Base-by-base conservation (phyloP, 768 basidiomycete species). In the Pilatotrama ljubarskyi region DNA sequence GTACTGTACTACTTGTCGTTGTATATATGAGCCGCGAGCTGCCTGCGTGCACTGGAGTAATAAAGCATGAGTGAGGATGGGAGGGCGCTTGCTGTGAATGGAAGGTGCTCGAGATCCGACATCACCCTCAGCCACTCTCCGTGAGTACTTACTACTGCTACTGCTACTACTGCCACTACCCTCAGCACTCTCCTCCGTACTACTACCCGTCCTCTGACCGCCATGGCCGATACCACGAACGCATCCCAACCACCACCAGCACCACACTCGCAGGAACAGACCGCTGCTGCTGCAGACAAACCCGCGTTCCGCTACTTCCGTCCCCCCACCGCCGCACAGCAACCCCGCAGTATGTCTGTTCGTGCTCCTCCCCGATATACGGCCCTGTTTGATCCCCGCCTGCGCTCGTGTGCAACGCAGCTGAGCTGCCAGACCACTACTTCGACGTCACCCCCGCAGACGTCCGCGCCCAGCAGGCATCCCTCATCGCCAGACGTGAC, bases 371-470 rank as follows among this genome's bases (percentile, higher is more conserved):
- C 48, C 14, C n/a, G n/a, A n/a, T n/a, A n/a, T n/a, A n/a, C n/a
- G n/a, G n/a, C n/a, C n/a, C n/a, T n/a, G n/a, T n/a, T n/a, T n/a
- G n/a, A n/a, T 29, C 40, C 5, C 15, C 13, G 2, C 24, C 50
- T 37, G 20, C 1, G 15, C 26, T 51, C 50, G 37, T 22, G 6
- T 1, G 24, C 18, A 37, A 7, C 18, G 63, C 71, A 82, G 79
- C 74, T 52, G 77, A 81, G 17, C 72, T 91, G 13, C 84, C 91
- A 2, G 91, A 93, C 64, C 82, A 84, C 2, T 91, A 87, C 70
- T 92, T 92, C 68, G 81, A 78, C 6, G 89, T 88, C 2, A 91
- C 87, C 11, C 65, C 83, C 15, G 79, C 86, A 6, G 92, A 94
- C 68, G 74, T 94, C 59, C 84, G 82, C 67, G 81, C 80, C 2